Evolutionary conservation across 352 stramenopile species (phyloP), one percentile per base, ranked within the genome.

Genomic region (Phytopythium sindhum): DNA sequence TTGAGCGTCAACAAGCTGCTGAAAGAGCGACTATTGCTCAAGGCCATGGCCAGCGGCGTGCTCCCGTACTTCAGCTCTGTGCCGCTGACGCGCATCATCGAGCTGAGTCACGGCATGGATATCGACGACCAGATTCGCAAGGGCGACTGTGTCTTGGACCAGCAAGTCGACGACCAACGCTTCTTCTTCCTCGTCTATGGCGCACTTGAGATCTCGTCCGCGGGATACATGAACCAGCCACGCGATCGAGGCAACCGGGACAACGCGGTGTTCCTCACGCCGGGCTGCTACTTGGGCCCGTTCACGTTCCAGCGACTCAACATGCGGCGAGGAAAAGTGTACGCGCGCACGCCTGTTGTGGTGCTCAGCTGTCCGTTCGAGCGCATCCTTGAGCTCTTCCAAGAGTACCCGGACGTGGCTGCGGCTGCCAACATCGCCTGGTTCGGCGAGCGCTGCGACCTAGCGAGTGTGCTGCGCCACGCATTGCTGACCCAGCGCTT

Each of bases 221-320:
- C 60, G 1, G 64, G 85, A 41, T 57, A 72, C 29, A 48, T 53
- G 21, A 68, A 65, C 60, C 6, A 31, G 9, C 57, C 57, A 47
- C 64, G 60, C 5, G 56, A 64, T 12, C 56, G 70, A 23, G 69
- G 58, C n/a, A 68, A 72, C 45, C 60, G 53, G 19, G 75, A 88
- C 28, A 75, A 74, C 56, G 78, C 77, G 1, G 65, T 89, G 0
- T 88, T 88, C 54, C 73, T 93, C 31, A 86, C 77, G 1, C 80
- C 84, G 7, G 84, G 84, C 2, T 91, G 82, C 35, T 91, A 91
- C 54, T 68, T 87, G 60, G 84, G 84, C 0, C 77, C 73, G 19
- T 93, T 93, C 65, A 91, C 80, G 2, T 89, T 91, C 54, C 78
- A 89, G 52, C 70, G 82, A 0, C 74, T 91, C 64, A 84, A 81